A percentile compares a stretch with the other conserved stretches of the same genome.
Conservation (phyloP, 139 green algal species). For the Trebouxia sp. region DNA sequence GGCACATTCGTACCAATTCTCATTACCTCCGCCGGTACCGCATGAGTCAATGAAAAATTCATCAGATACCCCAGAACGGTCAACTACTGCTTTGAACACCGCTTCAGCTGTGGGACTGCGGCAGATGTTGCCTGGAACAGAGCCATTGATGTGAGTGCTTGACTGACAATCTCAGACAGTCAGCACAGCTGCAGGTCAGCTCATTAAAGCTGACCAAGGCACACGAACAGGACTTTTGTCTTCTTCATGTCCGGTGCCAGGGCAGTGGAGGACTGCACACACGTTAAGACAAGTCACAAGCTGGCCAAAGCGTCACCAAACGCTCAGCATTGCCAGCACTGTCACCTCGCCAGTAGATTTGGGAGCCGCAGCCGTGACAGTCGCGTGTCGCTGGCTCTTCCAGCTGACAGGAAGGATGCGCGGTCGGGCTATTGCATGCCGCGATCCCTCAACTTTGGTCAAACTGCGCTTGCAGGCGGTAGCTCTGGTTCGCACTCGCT, state of each 20-base stretch:
- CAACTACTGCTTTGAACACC: constrained; percentile 84
- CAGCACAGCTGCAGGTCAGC: not conserved
- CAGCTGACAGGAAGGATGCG: no score
- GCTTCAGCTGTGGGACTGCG: constrained; percentile 91
- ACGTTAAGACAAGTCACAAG: no score
- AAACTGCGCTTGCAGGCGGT: no score
- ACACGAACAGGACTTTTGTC: constrained; percentile 78
- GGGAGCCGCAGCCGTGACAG: no score
- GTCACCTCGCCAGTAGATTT: no score
- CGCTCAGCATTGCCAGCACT: no score
- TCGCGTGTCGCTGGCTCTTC: no score
- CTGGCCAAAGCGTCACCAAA: no score
- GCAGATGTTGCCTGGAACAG: constrained; percentile 89
- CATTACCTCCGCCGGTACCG: constrained; percentile 82
- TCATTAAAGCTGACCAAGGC: constrained; percentile 55
- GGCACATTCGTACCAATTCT: constrained; percentile 45
- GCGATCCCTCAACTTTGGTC: no score
- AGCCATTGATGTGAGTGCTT: not conserved
- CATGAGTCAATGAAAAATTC: constrained; percentile 91
- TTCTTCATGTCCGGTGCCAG: constrained; percentile 9
- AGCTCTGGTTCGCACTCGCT: no score
- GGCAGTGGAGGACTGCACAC: not conserved
- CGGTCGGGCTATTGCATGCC: no score
- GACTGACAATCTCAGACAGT: not conserved
- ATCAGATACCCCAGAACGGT: constrained; percentile 62